Evolutionary conservation across 2,329 filamentous ascomycete species (phyloP), one percentile per base, ranked within the genome.

Genomic region (Trichocomaceae sp.): DNA sequence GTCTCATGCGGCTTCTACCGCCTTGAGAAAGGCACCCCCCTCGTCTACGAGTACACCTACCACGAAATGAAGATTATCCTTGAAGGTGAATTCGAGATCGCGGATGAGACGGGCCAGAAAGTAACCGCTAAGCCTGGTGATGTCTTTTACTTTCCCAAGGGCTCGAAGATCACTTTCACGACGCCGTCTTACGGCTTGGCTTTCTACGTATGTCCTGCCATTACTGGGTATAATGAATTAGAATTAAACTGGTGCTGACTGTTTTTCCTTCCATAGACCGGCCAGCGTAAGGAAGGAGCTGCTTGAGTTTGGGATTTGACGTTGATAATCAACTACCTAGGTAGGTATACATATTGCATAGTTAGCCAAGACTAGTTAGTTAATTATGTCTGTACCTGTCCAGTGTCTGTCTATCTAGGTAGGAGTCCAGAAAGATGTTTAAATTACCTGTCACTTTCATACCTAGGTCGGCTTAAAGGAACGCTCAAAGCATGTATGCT

Each of bases 11-110:
- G 85, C 20, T 80, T 88, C 65, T 87, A 86, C 74, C 78, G 84
- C 12, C 75, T 87, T 10, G 83, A 86, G 63, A 84, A 85, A 61
- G 84, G 84, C 62, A 82, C 82, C 3, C 81, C 83, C 1, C 77
- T 88, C 17, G 81, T 83, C 8, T 87, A 87, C 73, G 81, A 78
- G 31, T 87, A 87, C 70, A 82, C 76, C 41, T 87, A 87, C 69
- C 80, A 87, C 64, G 85, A 87, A 74, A 85, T 86, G 81, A 87
- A 87, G 75, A 85, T 87, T 65, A 84, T 88, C 59, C 70, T 87
- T 9, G 84, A 87, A 62, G 85, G 84, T 13, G 77, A 80, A 60
- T 86, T 83, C 64, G 79, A 82, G 58, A 85, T 87, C 62, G 75
- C 74, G 29, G 84, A 87, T 60, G 79, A 80, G 66, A 81, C 81